Conservation (phyloP, 805 yeast genomes). For the Pichia sporocuriosa region DNA sequence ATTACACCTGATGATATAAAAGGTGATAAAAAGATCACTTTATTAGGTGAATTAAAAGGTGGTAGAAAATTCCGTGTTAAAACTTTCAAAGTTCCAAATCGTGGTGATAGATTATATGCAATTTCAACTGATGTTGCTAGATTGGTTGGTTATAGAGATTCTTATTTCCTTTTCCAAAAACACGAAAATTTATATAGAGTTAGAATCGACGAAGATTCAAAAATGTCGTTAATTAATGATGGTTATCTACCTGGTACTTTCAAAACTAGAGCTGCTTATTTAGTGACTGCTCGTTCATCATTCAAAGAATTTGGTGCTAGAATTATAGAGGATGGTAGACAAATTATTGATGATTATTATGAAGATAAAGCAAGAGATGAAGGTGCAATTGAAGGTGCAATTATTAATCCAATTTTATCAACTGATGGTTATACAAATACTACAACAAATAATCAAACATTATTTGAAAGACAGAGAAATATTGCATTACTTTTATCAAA, state of each 20-base stretch:
- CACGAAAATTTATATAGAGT: constrained; percentile 72
- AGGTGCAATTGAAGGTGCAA: constrained; percentile 67
- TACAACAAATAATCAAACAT: constrained; percentile 7
- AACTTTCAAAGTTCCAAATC: constrained; percentile 55
- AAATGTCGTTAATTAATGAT: constrained; percentile 72
- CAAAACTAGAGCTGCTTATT: constrained; percentile 81
- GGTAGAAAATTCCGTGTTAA: constrained; percentile 70
- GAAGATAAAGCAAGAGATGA: constrained; percentile 50
- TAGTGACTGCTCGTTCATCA: constrained; percentile 85
- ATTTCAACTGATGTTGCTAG: constrained; percentile 95
- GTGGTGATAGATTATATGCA: constrained; percentile 76
- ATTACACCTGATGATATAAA: constrained; percentile 67
- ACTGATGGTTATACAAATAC: constrained; percentile 21
- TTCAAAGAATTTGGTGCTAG: constrained; percentile 90
- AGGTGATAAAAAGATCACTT: constrained; percentile 70
- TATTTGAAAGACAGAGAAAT: constrained; percentile 8
- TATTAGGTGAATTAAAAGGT: constrained; percentile 59
- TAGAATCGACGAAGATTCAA: constrained; percentile 68
- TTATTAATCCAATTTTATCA: constrained; percentile 17
- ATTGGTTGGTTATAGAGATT: constrained; percentile 88
- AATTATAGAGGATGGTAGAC: constrained; percentile 70
- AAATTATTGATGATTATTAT: constrained; percentile 84
- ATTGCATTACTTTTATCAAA: constrained; percentile 7
- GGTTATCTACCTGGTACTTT: constrained; percentile 83
- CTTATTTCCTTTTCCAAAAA: constrained; percentile 81